Conservation (phyloP, 768 basidiomycete species). For the Lactifluus piperatus region DNA sequence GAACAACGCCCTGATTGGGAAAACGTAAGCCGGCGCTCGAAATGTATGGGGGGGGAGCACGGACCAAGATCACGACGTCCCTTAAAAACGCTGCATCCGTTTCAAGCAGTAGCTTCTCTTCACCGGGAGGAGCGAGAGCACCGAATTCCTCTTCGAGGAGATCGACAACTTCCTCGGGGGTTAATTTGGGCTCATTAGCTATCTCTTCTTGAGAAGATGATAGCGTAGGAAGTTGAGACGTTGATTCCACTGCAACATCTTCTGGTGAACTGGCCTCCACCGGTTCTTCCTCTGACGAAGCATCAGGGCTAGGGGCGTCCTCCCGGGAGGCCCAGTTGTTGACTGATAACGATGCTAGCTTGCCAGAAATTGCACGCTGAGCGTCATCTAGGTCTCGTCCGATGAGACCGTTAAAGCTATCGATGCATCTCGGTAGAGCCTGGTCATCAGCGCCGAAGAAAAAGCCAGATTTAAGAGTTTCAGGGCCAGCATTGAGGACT, state of each 20-base stretch:
- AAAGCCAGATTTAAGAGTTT: neutral
- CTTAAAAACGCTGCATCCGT: constrained; percentile 42
- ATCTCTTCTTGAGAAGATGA: constrained; percentile 13
- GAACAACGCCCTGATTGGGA: constrained; percentile 41
- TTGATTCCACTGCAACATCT: constrained; percentile 20
- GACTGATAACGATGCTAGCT: constrained; percentile 33
- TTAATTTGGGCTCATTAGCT: constrained; percentile 29
- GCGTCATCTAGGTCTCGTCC: constrained; percentile 31
- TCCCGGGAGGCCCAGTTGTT: constrained; percentile 27
- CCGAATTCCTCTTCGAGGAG: constrained; percentile 54
- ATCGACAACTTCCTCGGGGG: constrained; percentile 39
- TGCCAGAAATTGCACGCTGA: constrained; percentile 30
- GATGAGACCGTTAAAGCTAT: constrained; percentile 36
- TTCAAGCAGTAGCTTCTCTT: constrained; percentile 46
- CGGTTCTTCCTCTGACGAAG: neutral
- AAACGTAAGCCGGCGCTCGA: constrained; percentile 3
- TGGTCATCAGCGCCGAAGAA: neutral
- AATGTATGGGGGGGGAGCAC: constrained; percentile 18
- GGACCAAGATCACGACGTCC: constrained; percentile 41
- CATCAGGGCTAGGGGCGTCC: constrained; percentile 8
- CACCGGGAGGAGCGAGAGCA: constrained; percentile 33
- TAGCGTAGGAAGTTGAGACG: neutral
- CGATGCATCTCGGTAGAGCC: constrained; percentile 21
- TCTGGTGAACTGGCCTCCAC: constrained; percentile 19
- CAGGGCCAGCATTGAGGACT: constrained; percentile 23